These are phyloP conservation scores for Gossypium bickii DNA, from an alignment of 345 rosid species.

Conservation along the genomic window DNA sequence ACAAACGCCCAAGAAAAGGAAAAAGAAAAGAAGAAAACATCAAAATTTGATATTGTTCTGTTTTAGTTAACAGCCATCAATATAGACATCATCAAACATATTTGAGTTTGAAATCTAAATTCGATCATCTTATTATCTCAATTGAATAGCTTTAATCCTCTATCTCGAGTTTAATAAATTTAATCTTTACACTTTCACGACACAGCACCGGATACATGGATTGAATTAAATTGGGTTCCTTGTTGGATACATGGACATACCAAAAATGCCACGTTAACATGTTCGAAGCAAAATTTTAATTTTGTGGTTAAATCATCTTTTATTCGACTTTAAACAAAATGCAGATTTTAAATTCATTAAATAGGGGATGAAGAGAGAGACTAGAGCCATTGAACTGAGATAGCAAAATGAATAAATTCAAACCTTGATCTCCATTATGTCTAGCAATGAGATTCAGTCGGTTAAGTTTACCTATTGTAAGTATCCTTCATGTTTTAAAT, in stretches of 20 bases:
- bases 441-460: neutral
- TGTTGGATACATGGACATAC: neutral
- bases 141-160: neutral
- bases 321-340: neutral
- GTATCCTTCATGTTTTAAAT: slow-evolving; percentile 47
- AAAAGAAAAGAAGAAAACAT: too few species aligned
- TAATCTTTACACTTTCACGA: neutral
- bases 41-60: too few species aligned
- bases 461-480: slow-evolving; percentile 12
- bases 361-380: neutral
- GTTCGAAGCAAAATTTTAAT: neutral
- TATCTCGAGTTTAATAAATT: neutral
- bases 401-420: neutral
- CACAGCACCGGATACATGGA: too few species aligned
- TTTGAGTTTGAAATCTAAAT: neutral
- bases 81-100: neutral
- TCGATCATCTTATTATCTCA: too few species aligned
- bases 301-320: neutral
- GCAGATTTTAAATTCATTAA: neutral
- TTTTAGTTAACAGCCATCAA: too few species aligned
- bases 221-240: too few species aligned
- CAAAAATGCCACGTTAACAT: neutral
- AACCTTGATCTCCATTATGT: neutral
- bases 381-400: neutral
- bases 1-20: too few species aligned